Evolutionary conservation across 2,329 filamentous ascomycete species (phyloP), one percentile per base, ranked within the genome.

Genomic region (Lanzia echinophila): DNA sequence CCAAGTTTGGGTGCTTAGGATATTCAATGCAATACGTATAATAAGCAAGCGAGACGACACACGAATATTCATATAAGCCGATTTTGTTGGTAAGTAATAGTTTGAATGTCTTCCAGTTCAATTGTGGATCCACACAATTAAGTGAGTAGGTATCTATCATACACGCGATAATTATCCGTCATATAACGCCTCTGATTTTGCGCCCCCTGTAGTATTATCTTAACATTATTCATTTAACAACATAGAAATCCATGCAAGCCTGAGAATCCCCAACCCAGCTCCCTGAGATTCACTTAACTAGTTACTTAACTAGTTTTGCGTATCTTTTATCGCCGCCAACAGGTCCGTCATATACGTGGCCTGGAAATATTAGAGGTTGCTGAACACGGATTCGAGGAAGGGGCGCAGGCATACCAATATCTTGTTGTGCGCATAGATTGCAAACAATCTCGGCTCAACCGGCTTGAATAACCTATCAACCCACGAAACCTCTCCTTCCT

Each of bases 341-440:
- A 60, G 47, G 38, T 60, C 58, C 17, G 53, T 55, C 57, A 60
- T 59, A 22, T 60, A 60, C 15, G 32, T 51, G 32, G 55, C 50
- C 58, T 60, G 47, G 7, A 56, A 54, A 11, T 58, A 55, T 52
- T 28, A 55, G 31, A 15, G 3, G 20, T 11, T 19, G 10, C 39
- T 10, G 13, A 41, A 19, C 24, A 28, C 24, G 44, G 53, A 56
- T 33, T 8, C 10, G 12, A 10, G 10, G 13, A n/a, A 10, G 10
- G 17, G 19, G 13, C 50, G 17, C 24, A 41, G 33, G 55, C 76
- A 62, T 71, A 82, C 80, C 71, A 86, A 67, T 53, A 77, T 74
- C 67, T 74, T 75, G 60, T 90, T 90, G 67, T 88, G 82, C 32
- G 83, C 79, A 72, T 88, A 78, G 42, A 88, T 78, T 68, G 86